Conservation (phyloP, 2,329 filamentous ascomycete genomes). For the Lachnum nothofagi region DNA sequence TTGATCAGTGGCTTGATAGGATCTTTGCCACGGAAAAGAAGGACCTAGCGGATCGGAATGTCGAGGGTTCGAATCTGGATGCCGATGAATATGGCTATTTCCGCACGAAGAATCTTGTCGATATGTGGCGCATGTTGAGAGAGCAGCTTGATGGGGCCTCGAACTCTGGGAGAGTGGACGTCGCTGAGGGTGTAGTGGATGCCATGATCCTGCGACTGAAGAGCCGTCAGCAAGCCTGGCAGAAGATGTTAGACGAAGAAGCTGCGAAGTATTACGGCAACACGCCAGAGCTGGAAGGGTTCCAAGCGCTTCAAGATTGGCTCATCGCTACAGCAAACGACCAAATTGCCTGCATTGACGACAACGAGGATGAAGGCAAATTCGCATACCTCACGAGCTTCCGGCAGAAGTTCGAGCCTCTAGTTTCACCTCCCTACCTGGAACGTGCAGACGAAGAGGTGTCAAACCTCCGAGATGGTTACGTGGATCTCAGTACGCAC, state of each 20-base stretch:
- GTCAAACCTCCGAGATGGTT: constrained; percentile 74
- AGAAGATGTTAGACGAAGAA: constrained; percentile 83
- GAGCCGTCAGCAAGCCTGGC: constrained; percentile 77
- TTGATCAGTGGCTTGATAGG: constrained; percentile 96
- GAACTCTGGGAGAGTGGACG: constrained; percentile 79
- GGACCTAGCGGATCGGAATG: constrained; percentile 71
- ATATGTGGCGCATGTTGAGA: constrained; percentile 95
- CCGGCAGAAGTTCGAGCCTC: constrained; percentile 72
- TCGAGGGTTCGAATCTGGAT: constrained; percentile 72
- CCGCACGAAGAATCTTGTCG: constrained; percentile 83
- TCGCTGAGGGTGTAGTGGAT: constrained; percentile 91
- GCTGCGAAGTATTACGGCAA: constrained; percentile 63
- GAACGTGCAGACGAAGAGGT: constrained; percentile 70
- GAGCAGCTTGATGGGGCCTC: constrained; percentile 85
- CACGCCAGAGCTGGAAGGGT: constrained; percentile 55
- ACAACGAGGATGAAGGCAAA: constrained; percentile 70
- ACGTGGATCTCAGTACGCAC: constrained; percentile 90
- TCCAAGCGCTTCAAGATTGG: constrained; percentile 88
- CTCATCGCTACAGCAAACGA: constrained; percentile 95
- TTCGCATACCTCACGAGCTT: constrained; percentile 83
- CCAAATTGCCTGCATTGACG: constrained; percentile 96
- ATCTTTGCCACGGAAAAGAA: constrained; percentile 79
- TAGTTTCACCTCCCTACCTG: constrained; percentile 76
- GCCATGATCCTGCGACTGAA: constrained; percentile 89
- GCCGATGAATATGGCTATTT: constrained; percentile 85